These are phyloP conservation scores for Canavalia ensiformis DNA, from an alignment of 306 rosid species.

Conservation along the genomic window DNA sequence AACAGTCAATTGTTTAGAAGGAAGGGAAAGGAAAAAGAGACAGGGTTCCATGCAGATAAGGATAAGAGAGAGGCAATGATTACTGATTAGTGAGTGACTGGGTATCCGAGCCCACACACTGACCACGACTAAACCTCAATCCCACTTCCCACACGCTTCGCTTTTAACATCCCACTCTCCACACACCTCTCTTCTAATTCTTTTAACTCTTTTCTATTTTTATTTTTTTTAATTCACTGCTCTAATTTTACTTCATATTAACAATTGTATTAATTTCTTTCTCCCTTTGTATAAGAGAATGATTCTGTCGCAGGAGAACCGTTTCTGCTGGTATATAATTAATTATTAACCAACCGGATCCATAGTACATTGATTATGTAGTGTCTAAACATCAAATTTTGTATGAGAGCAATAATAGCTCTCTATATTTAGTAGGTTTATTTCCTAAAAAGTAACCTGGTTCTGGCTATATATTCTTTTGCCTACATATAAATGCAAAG, in stretches of 20 bases:
- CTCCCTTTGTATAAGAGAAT: not conserved
- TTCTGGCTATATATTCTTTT: not conserved
- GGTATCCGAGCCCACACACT: slow-evolving; percentile 65
- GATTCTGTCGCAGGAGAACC: not conserved
- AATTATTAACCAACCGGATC: not conserved
- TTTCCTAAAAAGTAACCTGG: slow-evolving; percentile 26
- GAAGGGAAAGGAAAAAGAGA: slow-evolving; percentile 36
- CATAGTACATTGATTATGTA: not conserved
- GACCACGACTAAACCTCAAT: slow-evolving; percentile 68
- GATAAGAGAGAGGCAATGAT: slow-evolving; percentile 61
- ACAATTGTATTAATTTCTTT: too few relatives aligned
- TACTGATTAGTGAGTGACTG: slow-evolving; percentile 48
- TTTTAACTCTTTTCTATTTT: not conserved
- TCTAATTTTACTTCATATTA: too few relatives aligned
- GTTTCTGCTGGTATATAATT: not conserved
- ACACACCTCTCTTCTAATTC: not conserved
- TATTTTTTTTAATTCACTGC: too few relatives aligned
- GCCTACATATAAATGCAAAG: slow-evolving; percentile 24
- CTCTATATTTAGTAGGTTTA: slow-evolving; percentile 34
- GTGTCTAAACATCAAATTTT: too few relatives aligned
- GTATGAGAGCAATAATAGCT: too few relatives aligned
- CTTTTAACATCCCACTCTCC: slow-evolving; percentile 44
- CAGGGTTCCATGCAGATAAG: slow-evolving; percentile 52
- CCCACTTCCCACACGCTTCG: slow-evolving; percentile 53
- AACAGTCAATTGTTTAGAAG: slow-evolving; percentile 56